phyloP scores from a whole-genome alignment of 2,329 filamentous ascomycete genomes.

The Aureobasidium zeae region DNA sequence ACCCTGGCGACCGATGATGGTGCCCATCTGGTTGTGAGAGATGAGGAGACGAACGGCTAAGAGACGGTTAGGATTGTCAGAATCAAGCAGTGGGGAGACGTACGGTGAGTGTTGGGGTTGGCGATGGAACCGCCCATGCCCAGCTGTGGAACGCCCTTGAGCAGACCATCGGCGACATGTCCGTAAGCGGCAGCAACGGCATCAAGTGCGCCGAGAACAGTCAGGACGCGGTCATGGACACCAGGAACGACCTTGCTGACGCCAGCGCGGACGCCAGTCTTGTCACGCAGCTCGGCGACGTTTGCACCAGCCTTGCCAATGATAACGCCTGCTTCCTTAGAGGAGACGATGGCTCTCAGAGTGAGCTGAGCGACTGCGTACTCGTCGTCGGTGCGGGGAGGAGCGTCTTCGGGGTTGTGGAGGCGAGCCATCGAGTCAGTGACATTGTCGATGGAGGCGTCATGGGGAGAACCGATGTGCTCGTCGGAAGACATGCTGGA shows the following conservation, averaged over 20 bases:
- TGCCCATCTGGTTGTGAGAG: slow-evolving; percentile 99
- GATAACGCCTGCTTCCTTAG: slow-evolving; percentile 97
- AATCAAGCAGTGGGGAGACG: slow-evolving; percentile 32
- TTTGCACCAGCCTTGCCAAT: slow-evolving; percentile 99
- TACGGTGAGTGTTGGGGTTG: slow-evolving; percentile 90
- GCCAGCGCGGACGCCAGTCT: slow-evolving; percentile 94
- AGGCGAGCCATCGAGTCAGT: slow-evolving; percentile 35
- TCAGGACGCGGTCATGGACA: slow-evolving; percentile 92
- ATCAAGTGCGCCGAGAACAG: slow-evolving; percentile 82
- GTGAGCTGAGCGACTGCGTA: slow-evolving; percentile 90
- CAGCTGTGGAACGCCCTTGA: slow-evolving; percentile 89
- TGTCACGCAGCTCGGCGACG: slow-evolving; percentile 90
- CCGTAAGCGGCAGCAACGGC: slow-evolving; percentile 87
- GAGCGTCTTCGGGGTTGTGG: slow-evolving; percentile 55
- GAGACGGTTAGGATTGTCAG: slow-evolving; percentile 20
- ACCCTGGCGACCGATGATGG: slow-evolving; percentile 92
- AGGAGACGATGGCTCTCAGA: slow-evolving; percentile 92
- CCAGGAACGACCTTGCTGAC: slow-evolving; percentile 98
- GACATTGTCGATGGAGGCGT: slow-evolving; percentile 30
- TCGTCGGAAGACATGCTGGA: slow-evolving; percentile 36
- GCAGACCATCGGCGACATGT: slow-evolving; percentile 79
- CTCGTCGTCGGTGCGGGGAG: slow-evolving; percentile 93
- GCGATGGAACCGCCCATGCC: slow-evolving; percentile 89
- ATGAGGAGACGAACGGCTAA: slow-evolving; percentile 94
- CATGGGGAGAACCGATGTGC: slow-evolving; percentile 17